Evolutionary conservation across 1,139 yeast genomes (phyloP), one percentile per base, ranked within the genome.

Genomic region (Candida frijolesensis): DNA sequence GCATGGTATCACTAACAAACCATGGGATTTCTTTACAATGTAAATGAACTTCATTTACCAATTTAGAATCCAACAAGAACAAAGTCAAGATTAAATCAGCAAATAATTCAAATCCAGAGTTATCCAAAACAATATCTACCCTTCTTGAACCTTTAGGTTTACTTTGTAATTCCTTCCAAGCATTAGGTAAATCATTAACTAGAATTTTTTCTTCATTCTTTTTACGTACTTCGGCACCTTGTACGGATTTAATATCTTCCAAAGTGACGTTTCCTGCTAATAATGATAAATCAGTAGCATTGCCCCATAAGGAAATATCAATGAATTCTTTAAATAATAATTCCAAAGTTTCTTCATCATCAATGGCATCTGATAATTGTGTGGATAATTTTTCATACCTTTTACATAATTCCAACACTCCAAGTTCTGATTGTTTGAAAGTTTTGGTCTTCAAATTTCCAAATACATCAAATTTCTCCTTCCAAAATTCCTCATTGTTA

Each of bases 1-100:
- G 82, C 82, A 91, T 84, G 12, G 95, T 95, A 66, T 94, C 99
- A 60, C 97, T 89, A 18, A 94, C 99, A 85, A 94, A 92, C 96
- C 98, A 94, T 39, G 99, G 98, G 55, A 90, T 80, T 51, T 84
- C 83, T 69, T 94, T 94, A 58, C 96, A 91, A 68, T 95, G 99
- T 57, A 95, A 76, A 27, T 84, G 86, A 53, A 94, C 82, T 48
- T 79, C 72, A 25, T 74, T 70, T 15, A 83, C 85, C 39, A 92
- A 67, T 22, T 80, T 78, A 15, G 90, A 71, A 60, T 92, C 96
- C 43, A 95, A 74, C 51, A 91, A 70, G 66, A 90, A 91, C 49
- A 90, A 72, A 1, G 88, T 79, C 51, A 92, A 77, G 47, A 88
- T 77, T 61, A 94, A 73, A 67, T 94, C 99, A 39, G 97, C 90